Base-by-base conservation (phyloP, 805 yeast genomes). In the Starmerella floricola region DNA sequence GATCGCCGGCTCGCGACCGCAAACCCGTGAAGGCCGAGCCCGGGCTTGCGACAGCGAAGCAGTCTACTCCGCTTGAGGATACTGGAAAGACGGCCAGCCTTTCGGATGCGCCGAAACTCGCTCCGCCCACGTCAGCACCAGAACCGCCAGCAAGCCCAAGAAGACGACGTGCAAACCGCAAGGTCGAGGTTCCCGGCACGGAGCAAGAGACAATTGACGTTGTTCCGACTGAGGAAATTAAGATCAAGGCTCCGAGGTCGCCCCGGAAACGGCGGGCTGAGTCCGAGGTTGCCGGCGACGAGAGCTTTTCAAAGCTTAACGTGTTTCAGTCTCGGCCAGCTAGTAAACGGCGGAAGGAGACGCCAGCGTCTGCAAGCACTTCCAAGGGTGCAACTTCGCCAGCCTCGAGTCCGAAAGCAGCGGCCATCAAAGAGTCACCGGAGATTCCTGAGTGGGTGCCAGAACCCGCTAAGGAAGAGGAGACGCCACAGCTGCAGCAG, bases 291-390 rank as follows among this genome's bases (percentile, higher is more conserved):
- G 33, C 17, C 12, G 40, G 16, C 26, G 45, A 41, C 20, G 31
- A 40, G 28, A 48, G 53, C 16, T 52, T 52, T 50, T 28, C 45
- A 10, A 16, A 20, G 13, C 42, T 46, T 20, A 53, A 53, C 40
- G 50, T 52, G 30, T 53, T 53, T 41, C 56, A 53, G 42, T 23
- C 27, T 10, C 20, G 40, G 6, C 42, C n/a, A 28, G 21, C 24
- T 15, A 20, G 40, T 34, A 41, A 41, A 35, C 45, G 50, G 23
- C 24, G 35, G 20, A 37, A 34, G 17, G 35, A 37, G 26, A 33
- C 34, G 20, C 41, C 42, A 15, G 31, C 23, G 36, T 19, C 39
- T 10, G 30, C 21, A 8, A 6, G 28, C 33, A 44, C 31, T 24
- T n/a, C 20, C 34, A 34, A 39, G 23, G 34, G 12, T n/a, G n/a